phyloP scores from a whole-genome alignment of 495 filamentous ascomycete genomes.

The Pyrenula aspistea region DNA sequence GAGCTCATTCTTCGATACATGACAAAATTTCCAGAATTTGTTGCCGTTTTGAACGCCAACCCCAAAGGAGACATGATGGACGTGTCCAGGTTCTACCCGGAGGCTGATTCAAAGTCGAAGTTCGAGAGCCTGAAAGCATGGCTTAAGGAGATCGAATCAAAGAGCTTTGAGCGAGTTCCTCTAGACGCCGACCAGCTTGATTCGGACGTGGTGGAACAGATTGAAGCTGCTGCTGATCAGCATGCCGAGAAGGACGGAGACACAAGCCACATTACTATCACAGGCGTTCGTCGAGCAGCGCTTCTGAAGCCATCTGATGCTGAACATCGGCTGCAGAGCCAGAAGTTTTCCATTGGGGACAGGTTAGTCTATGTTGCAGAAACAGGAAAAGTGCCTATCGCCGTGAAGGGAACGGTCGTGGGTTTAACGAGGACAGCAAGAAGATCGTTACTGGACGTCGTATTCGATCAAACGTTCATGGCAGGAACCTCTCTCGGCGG shows the following conservation, averaged over 20 bases:
- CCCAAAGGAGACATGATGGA: slow-evolving; percentile 61
- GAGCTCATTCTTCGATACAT: slow-evolving; percentile 77
- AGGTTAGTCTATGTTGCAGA: slow-evolving; percentile 87
- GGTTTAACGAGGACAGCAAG: slow-evolving; percentile 79
- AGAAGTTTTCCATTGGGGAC: slow-evolving; percentile 77
- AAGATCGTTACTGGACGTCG: slow-evolving; percentile 72
- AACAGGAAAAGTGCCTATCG: slow-evolving; percentile 90
- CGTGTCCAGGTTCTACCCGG: slow-evolving; percentile 78
- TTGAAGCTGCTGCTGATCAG: slow-evolving; percentile 67
- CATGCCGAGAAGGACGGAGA: slow-evolving; percentile 27
- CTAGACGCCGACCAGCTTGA: slow-evolving; percentile 94
- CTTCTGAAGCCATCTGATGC: slow-evolving; percentile 85
- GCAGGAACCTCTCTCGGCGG: slow-evolving; percentile 81
- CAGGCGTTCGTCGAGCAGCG: slow-evolving; percentile 70
- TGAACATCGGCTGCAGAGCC: slow-evolving; percentile 77
- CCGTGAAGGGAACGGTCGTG: slow-evolving; percentile 79
- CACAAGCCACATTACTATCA: slow-evolving; percentile 43
- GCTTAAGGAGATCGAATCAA: slow-evolving; percentile 82
- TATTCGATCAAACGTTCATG: slow-evolving; percentile 94
- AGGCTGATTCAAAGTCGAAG: slow-evolving; percentile 50
- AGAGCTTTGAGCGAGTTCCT: slow-evolving; percentile 84
- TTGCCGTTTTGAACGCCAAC: slow-evolving; percentile 69
- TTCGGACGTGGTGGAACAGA: slow-evolving; percentile 70
- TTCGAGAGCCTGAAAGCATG: slow-evolving; percentile 84
- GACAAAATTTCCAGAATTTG: slow-evolving; percentile 88